Percentiles rank a stretch among this genome's conserved stretches.
phyloP scores from a whole-genome alignment of 345 rosid genomes.

The Melaleuca alternifolia region DNA sequence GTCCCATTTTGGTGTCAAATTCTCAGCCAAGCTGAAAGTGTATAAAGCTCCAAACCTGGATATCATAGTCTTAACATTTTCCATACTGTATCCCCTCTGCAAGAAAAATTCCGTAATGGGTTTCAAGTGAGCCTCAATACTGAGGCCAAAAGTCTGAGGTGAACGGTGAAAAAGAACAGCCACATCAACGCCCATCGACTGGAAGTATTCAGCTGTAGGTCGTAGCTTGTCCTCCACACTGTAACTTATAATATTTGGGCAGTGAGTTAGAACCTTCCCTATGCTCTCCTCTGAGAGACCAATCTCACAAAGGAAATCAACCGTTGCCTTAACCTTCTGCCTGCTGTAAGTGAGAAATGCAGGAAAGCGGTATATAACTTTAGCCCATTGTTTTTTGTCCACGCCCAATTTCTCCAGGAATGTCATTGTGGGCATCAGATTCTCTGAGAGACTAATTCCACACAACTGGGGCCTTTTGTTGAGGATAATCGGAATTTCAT shows the following conservation, averaged over 20 bases:
- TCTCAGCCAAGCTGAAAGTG: constrained; percentile 66
- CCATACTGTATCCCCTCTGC: constrained; percentile 44
- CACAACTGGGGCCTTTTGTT: constrained; percentile 78
- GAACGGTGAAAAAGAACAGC: constrained; percentile 52
- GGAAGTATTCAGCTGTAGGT: constrained; percentile 65
- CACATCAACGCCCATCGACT: constrained; percentile 51
- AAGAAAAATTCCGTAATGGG: constrained; percentile 72
- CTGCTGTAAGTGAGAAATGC: constrained; percentile 73
- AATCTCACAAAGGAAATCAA: constrained; percentile 58
- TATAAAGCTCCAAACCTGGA: constrained; percentile 71
- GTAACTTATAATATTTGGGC: constrained; percentile 67
- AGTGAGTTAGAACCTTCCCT: constrained; percentile 62
- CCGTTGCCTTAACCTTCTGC: constrained; percentile 49
- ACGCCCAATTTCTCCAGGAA: constrained; percentile 67
- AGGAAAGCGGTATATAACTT: constrained; percentile 71
- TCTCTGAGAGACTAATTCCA: constrained; percentile 70
- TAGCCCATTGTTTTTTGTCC: constrained; percentile 81
- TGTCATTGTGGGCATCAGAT: constrained; percentile 70
- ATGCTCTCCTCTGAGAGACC: constrained; percentile 57
- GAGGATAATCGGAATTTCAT: constrained; percentile 50
- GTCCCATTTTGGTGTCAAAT: constrained; percentile 81
- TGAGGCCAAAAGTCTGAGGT: constrained; percentile 75
- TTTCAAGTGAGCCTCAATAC: constrained; percentile 72
- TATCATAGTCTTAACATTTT: constrained; percentile 62
- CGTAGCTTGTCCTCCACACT: constrained; percentile 78